Evolutionary conservation across 2,329 filamentous ascomycete species (phyloP).

Genomic region (Neocucurbitaria cava): DNA sequence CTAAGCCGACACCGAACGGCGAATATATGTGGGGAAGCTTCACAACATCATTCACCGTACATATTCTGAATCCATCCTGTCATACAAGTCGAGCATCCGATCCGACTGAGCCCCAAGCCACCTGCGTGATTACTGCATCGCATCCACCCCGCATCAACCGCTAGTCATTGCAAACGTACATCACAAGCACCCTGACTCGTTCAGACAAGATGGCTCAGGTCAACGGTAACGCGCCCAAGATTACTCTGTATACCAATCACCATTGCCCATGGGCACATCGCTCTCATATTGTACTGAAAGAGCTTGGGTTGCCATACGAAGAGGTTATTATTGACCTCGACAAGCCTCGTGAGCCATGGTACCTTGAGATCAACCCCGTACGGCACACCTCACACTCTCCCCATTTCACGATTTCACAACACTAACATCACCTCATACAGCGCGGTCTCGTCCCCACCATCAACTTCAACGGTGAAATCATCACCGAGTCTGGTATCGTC

Average conservation of each 20-base stretch:
- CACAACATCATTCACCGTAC: neutral
- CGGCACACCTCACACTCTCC: conserved; percentile 9
- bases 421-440: conserved; percentile 27
- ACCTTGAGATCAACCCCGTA: conserved; percentile 77
- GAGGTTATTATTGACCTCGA: conserved; percentile 76
- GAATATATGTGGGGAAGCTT: neutral
- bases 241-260: conserved; percentile 75
- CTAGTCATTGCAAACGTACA: neutral
- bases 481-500: conserved; percentile 78
- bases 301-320: conserved; percentile 70
- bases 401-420: neutral
- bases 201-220: conserved; percentile 28
- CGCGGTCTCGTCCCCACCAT: conserved; percentile 78
- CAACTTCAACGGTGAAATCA: conserved; percentile 67
- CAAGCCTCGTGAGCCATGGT: conserved; percentile 73
- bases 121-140: neutral
- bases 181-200: neutral
- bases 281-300: conserved; percentile 73
- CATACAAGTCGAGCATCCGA: neutral
- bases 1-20: conserved; percentile 22
- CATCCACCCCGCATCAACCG: conserved; percentile 1
- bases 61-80: neutral
- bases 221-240: conserved; percentile 52
- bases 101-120: neutral
- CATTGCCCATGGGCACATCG: conserved; percentile 77